phyloP scores from a whole-genome alignment of 805 yeast species.

The Hanseniaspora vineae region DNA sequence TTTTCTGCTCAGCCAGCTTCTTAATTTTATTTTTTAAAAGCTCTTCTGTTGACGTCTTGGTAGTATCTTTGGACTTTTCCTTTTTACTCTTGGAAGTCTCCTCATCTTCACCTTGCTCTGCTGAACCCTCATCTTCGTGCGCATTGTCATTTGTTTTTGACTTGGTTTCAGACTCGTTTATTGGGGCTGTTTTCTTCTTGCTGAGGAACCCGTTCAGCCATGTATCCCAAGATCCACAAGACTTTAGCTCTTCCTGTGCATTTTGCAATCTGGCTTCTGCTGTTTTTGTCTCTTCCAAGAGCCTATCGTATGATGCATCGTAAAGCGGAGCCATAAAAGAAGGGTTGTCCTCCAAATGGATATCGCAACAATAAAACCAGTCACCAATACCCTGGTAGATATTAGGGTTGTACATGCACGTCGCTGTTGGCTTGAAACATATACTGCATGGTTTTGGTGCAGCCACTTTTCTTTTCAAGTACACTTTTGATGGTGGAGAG shows the following conservation, averaged over 20 bases:
- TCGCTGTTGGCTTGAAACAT: slow-evolving; percentile 17
- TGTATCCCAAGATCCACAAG: slow-evolving; percentile 19
- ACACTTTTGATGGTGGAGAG: slow-evolving; percentile 7
- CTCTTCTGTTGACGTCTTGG: slow-evolving; percentile 1
- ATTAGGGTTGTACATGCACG: slow-evolving; percentile 15
- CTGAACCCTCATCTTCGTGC: not conserved
- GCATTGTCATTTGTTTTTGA: not conserved
- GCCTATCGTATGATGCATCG: slow-evolving; percentile 11
- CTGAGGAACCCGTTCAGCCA: slow-evolving; percentile 21
- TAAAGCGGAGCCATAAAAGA: slow-evolving; percentile 20
- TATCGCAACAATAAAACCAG: slow-evolving; percentile 23
- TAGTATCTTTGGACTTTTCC: not conserved
- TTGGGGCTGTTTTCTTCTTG: slow-evolving; percentile 6
- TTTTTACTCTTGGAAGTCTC: not conserved
- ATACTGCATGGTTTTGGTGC: slow-evolving; percentile 14
- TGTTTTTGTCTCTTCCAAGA: slow-evolving; percentile 9
- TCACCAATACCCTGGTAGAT: slow-evolving; percentile 13
- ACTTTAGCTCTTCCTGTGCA: slow-evolving; percentile 1
- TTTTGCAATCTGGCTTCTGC: slow-evolving; percentile 10
- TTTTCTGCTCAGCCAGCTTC: slow-evolving; percentile 12
- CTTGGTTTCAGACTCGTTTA: not conserved
- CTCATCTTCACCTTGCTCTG: not conserved
- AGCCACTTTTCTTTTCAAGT: not conserved
- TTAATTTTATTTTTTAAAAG: slow-evolving; percentile 4
- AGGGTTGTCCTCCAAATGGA: slow-evolving; percentile 23